Evolutionary conservation across 139 green algal genomes (phyloP).

Genomic region (Chlamydomonas sphaeroides): DNA sequence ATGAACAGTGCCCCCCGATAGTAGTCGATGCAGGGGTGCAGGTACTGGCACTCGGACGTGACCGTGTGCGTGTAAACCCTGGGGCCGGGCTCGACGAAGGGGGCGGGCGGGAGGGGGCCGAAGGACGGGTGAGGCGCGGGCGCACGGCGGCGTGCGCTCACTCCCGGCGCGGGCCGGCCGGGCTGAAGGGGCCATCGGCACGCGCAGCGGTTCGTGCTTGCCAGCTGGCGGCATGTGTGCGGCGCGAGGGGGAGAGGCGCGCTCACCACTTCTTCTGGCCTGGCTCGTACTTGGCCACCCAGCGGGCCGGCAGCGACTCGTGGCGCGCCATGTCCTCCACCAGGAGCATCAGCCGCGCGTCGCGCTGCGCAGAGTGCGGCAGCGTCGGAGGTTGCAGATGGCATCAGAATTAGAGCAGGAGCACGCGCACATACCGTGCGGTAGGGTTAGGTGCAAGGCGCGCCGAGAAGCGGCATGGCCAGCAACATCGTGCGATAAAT

Average conservation of each 20-base stretch:
- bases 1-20: conserved; percentile 77
- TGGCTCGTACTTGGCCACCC: conserved; percentile 40
- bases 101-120: no score
- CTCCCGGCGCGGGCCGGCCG: no score
- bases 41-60: conserved; percentile 39
- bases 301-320: conserved; percentile 54
- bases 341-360: conserved; percentile 48
- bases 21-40: conserved; percentile 73
- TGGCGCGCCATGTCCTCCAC: conserved; percentile 56
- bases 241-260: no score
- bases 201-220: neutral
- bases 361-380: conserved; percentile 26
- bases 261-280: conserved; percentile 47
- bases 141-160: no score
- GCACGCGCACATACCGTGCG: no score
- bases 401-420: no score
- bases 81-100: neutral
- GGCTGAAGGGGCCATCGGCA: neutral
- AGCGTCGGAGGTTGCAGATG: neutral
- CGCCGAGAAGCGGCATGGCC: neutral
- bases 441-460: neutral
- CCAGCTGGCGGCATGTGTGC: no score
- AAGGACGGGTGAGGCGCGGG: no score
- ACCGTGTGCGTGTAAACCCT: conserved; percentile 55
- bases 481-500: no score